phyloP scores from a whole-genome alignment of 2,329 filamentous ascomycete genomes.

The Aspergillus brunneoviolaceus region DNA sequence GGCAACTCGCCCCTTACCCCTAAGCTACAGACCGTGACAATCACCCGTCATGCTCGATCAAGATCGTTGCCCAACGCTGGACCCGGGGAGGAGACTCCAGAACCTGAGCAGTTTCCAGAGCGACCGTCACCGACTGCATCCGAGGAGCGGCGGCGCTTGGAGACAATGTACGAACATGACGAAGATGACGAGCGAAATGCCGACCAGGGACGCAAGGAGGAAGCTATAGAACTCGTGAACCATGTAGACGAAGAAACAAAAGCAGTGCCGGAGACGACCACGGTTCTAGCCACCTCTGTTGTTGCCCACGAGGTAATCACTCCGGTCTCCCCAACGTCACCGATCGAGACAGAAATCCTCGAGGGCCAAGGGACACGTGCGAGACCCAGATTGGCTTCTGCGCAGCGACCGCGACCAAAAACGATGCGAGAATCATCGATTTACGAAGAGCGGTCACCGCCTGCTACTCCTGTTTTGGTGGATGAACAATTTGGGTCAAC shows the following conservation, averaged over 20 bases:
- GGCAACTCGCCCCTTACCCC: slow-evolving; percentile 28
- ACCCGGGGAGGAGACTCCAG: slow-evolving; percentile 18
- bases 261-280: slow-evolving; percentile 19
- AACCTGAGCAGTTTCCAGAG: slow-evolving; percentile 16
- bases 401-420: slow-evolving; percentile 33
- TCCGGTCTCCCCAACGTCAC: slow-evolving; percentile 21
- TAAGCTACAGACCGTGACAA: slow-evolving; percentile 24
- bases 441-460: slow-evolving; percentile 22
- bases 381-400: slow-evolving; percentile 27
- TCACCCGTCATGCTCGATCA: slow-evolving; percentile 42
- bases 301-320: slow-evolving; percentile 19
- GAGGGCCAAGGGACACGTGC: slow-evolving; percentile 34
- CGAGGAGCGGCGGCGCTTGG: slow-evolving; percentile 31
- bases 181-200: slow-evolving; percentile 29
- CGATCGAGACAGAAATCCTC: slow-evolving; percentile 29
- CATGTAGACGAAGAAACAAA: background rate
- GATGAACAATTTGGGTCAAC: slow-evolving; percentile 13
- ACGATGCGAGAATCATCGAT: slow-evolving; percentile 11
- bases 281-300: slow-evolving; percentile 20
- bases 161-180: slow-evolving; percentile 39
- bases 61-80: slow-evolving; percentile 51
- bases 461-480: slow-evolving; percentile 17
- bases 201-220: background rate
- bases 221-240: background rate
- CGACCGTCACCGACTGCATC: slow-evolving; percentile 26